These are phyloP conservation scores for Cystodermella granulosa DNA, from an alignment of 1,284 basidiomycete species.

Conservation along the genomic window DNA sequence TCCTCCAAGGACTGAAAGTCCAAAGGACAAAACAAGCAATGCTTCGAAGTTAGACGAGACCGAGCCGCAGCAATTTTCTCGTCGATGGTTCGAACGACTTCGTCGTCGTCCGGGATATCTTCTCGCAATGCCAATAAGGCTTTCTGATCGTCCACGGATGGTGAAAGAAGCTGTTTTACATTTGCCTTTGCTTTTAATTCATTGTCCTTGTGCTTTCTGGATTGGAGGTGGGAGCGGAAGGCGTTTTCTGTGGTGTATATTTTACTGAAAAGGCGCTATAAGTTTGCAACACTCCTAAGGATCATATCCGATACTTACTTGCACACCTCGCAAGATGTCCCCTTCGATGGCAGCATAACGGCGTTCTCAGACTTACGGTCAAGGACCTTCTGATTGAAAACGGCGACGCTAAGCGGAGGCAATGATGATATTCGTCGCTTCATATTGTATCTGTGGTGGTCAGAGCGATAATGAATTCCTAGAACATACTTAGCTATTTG, in stretches of 20 bases:
- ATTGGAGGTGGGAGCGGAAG: slow-evolving; percentile 80
- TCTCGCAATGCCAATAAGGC: slow-evolving; percentile 24
- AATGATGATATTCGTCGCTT: slow-evolving; percentile 91
- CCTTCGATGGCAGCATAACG: slow-evolving; percentile 59
- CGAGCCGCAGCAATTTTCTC: slow-evolving; percentile 74
- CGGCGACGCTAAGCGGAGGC: slow-evolving; percentile 72
- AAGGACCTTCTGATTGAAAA: slow-evolving; percentile 90
- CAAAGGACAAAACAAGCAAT: slow-evolving; percentile 85
- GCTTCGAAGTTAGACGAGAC: slow-evolving; percentile 54
- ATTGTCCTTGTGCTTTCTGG: slow-evolving; percentile 87
- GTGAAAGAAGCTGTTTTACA: too few relatives aligned
- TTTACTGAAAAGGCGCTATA: slow-evolving; percentile 57
- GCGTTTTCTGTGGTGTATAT: slow-evolving; percentile 86
- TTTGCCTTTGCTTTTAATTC: slow-evolving; percentile 63
- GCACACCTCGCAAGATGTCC: slow-evolving; percentile 75
- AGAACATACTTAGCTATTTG: slow-evolving; percentile 5
- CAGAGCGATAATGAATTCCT: slow-evolving; percentile 89
- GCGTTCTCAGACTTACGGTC: slow-evolving; percentile 73
- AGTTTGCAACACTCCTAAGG: slow-evolving; percentile 5
- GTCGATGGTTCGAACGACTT: slow-evolving; percentile 61
- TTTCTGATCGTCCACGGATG: too few relatives aligned
- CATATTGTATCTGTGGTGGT: slow-evolving; percentile 98
- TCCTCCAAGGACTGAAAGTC: slow-evolving; percentile 53
- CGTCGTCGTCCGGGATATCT: slow-evolving; percentile 49
- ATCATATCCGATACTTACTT: slow-evolving; percentile 47